Evolutionary conservation across 129 eudicot genomes (phyloP).

Genomic region (Kitagawia praeruptora): DNA sequence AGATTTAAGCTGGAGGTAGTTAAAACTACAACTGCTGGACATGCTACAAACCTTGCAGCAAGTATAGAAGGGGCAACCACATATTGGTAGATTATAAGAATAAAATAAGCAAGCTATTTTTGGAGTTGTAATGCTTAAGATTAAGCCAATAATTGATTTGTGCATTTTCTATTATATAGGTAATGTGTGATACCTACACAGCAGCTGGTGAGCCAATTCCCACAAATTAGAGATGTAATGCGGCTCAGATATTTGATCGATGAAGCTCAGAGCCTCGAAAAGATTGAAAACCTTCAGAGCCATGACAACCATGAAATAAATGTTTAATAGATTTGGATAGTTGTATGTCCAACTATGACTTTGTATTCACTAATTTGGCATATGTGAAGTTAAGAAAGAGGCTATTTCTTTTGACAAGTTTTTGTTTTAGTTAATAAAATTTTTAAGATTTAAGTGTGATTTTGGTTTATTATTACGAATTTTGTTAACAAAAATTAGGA

Average conservation of each 20-base stretch:
- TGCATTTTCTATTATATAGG: conserved; percentile 27
- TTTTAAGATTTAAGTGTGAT: no score
- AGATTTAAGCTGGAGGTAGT: conserved; percentile 92
- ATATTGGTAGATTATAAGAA: conserved; percentile 45
- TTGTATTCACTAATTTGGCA: no score
- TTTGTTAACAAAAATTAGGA: no score
- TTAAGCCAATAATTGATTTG: not conserved
- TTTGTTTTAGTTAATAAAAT: no score
- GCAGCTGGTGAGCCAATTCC: conserved; percentile 96
- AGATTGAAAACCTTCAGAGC: no score
- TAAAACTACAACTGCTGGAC: conserved; percentile 94
- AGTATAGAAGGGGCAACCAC: conserved; percentile 80
- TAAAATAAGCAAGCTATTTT: not conserved
- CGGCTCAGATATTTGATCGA: conserved; percentile 75
- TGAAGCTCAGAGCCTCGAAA: no score
- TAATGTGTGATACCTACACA: conserved; percentile 90
- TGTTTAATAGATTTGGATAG: no score
- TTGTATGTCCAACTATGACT: no score
- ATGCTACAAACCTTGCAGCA: conserved; percentile 83
- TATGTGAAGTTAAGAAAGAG: no score
- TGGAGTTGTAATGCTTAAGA: not conserved
- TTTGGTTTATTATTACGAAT: no score
- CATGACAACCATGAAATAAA: no score
- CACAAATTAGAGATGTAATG: conserved; percentile 68
- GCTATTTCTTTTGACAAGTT: no score